These are phyloP conservation scores for Hypoxylon sp. DNA, from an alignment of 2,329 filamentous ascomycete genomes.

Conservation along the genomic window DNA sequence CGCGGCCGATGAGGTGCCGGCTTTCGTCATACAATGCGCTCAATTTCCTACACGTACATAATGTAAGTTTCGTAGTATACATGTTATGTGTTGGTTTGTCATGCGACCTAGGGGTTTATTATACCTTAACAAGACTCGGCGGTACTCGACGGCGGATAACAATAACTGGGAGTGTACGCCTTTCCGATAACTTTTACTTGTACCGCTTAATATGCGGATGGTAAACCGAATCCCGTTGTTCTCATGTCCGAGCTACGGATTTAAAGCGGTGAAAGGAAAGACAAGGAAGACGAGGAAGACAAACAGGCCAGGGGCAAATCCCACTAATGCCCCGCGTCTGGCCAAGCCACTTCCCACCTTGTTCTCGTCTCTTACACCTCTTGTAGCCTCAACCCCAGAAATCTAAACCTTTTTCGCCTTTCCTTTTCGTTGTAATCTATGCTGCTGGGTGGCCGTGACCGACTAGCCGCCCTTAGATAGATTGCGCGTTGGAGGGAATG, in stretches of 20 bases:
- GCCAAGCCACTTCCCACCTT: slow-evolving; percentile 26
- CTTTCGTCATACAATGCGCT: slow-evolving; percentile 5
- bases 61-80: not conserved
- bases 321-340: slow-evolving; percentile 35
- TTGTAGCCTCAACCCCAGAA: slow-evolving; percentile 18
- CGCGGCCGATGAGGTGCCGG: not conserved
- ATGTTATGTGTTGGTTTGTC: not conserved
- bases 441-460: not conserved
- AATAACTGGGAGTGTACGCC: not conserved
- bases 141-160: not conserved
- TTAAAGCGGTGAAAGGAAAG: slow-evolving; percentile 28
- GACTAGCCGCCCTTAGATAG: not conserved
- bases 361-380: slow-evolving; percentile 18
- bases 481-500: slow-evolving; percentile 5
- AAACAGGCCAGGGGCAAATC: not conserved
- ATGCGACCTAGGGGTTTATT: not conserved
- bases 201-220: not conserved
- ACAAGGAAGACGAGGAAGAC: not conserved
- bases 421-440: not conserved
- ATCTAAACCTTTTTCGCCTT: not conserved
- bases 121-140: not conserved
- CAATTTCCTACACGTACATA: not conserved
- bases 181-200: not conserved
- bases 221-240: slow-evolving; percentile 15
- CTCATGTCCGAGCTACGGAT: slow-evolving; percentile 24